A percentile compares a stretch with the other conserved stretches of the same genome.
phyloP scores from a whole-genome alignment of 768 basidiomycete genomes.

The Pisolithus tinctorius region DNA sequence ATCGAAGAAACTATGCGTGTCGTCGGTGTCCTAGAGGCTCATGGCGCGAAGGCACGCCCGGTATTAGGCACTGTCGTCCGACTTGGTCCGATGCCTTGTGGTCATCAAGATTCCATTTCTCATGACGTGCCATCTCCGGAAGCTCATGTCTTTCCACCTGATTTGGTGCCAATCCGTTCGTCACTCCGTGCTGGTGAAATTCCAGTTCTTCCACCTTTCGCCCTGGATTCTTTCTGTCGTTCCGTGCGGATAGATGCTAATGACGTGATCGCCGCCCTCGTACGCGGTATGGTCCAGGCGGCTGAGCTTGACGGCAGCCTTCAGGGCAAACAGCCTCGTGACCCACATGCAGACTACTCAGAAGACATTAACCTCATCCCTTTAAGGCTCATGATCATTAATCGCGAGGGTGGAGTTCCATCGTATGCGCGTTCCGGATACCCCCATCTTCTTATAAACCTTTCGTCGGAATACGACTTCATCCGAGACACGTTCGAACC shows the following conservation, averaged over 20 bases:
- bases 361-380: constrained; percentile 82
- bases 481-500: constrained; percentile 81
- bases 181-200: constrained; percentile 93
- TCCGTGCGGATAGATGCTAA: constrained; percentile 82
- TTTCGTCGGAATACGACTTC: constrained; percentile 77
- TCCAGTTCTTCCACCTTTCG: constrained; percentile 90
- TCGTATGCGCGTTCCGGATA: constrained; percentile 93
- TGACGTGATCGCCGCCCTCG: constrained; percentile 82
- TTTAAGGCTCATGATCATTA: constrained; percentile 94
- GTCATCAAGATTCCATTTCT: constrained; percentile 23
- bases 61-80: constrained; percentile 82
- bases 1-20: constrained; percentile 83
- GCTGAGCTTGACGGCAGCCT: constrained; percentile 42
- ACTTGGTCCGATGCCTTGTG: constrained; percentile 66
- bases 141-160: constrained; percentile 72
- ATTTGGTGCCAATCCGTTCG: constrained; percentile 79
- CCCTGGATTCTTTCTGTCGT: constrained; percentile 84
- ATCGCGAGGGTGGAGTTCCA: constrained; percentile 92
- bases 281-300: constrained; percentile 70
- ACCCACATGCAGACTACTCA: constrained; percentile 33
- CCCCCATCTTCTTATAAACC: constrained; percentile 94
- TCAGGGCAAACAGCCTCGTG: constrained; percentile 19
- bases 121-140: constrained; percentile 47
- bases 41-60: constrained; percentile 84
- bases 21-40: constrained; percentile 72